Percentiles rank a stretch among this genome's conserved stretches.
phyloP scores from a whole-genome alignment of 2,329 filamentous ascomycete species.

The Aspergillus cejpii region DNA sequence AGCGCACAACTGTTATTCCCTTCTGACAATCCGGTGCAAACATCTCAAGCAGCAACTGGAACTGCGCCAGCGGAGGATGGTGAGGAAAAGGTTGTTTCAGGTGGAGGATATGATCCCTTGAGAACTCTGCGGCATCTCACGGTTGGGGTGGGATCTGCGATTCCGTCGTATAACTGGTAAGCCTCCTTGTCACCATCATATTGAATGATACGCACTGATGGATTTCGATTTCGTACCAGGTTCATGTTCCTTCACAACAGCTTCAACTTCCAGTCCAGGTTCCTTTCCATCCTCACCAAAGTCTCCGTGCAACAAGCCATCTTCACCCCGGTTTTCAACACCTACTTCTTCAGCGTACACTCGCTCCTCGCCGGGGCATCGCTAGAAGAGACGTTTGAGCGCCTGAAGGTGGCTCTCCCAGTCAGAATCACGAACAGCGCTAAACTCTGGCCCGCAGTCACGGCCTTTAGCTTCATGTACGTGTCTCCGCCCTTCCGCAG shows the following conservation, averaged over 20 bases:
- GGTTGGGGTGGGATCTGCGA: constrained; percentile 65
- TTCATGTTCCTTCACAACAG: constrained; percentile 70
- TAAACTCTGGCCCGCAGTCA: constrained; percentile 84
- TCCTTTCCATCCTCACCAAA: constrained; percentile 66
- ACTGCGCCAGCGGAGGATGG: constrained; percentile 38
- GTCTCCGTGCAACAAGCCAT: constrained; percentile 70
- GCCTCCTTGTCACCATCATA: constrained; percentile 15
- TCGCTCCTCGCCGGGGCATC: constrained; percentile 65
- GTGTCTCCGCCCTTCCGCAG: constrained; percentile 71
- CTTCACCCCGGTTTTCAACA: constrained; percentile 78
- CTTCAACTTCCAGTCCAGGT: constrained; percentile 76
- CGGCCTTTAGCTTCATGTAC: constrained; percentile 80
- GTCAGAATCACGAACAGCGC: constrained; percentile 68
- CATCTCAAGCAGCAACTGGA: constrained; percentile 1
- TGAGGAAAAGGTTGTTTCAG: constrained; percentile 11
- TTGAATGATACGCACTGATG: not conserved
- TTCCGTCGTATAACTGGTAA: constrained; percentile 78
- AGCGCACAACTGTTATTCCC: constrained; percentile 64
- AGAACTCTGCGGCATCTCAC: constrained; percentile 65
- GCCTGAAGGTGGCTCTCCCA: constrained; percentile 69
- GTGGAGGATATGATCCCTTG: constrained; percentile 56
- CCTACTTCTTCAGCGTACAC: constrained; percentile 76
- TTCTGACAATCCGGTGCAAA: constrained; percentile 21
- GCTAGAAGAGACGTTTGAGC: constrained; percentile 57
- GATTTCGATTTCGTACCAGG: constrained; percentile 41